phyloP scores from a whole-genome alignment of 768 basidiomycete species.

The Pluteus cervinus region DNA sequence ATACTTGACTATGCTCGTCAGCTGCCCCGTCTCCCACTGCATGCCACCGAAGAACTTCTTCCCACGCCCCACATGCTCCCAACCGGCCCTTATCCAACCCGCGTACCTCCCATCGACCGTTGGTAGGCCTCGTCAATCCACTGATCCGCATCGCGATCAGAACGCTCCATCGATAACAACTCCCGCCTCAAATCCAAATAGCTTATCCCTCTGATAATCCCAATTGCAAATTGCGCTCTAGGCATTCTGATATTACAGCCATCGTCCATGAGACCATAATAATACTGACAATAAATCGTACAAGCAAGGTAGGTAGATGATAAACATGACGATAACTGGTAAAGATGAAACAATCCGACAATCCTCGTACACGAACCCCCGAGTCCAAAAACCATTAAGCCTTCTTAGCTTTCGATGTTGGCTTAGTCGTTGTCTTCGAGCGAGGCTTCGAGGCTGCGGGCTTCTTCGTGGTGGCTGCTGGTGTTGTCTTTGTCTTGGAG shows the following conservation, averaged over 20 bases:
- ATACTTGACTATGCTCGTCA: slow-evolving; percentile 22
- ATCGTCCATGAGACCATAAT: no score
- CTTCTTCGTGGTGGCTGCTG: no score
- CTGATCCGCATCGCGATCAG: no score
- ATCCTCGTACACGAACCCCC: neutral
- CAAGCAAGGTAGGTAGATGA: slow-evolving; percentile 10
- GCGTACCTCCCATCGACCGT: neutral
- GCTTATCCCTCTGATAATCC: no score
- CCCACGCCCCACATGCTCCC: slow-evolving; percentile 24
- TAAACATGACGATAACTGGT: no score
- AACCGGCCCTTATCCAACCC: neutral
- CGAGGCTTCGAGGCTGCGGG: slow-evolving; percentile 17
- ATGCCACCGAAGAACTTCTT: slow-evolving; percentile 19
- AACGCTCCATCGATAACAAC: no score
- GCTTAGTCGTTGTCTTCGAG: slow-evolving; percentile 23
- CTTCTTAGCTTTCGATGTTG: slow-evolving; percentile 25
- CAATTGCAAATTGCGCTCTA: no score
- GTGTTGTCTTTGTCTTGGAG: slow-evolving; percentile 25
- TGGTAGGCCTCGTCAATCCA: slow-evolving; percentile 1
- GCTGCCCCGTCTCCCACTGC: slow-evolving; percentile 20
- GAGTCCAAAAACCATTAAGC: slow-evolving; percentile 10
- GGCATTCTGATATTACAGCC: no score
- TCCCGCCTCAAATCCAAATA: no score
- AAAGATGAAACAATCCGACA: slow-evolving; percentile 13
- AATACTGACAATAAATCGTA: no score